A percentile compares a stretch with the other conserved stretches of the same genome.
Conservation (phyloP, 495 filamentous ascomycete species). For the Daldinia childiae region DNA sequence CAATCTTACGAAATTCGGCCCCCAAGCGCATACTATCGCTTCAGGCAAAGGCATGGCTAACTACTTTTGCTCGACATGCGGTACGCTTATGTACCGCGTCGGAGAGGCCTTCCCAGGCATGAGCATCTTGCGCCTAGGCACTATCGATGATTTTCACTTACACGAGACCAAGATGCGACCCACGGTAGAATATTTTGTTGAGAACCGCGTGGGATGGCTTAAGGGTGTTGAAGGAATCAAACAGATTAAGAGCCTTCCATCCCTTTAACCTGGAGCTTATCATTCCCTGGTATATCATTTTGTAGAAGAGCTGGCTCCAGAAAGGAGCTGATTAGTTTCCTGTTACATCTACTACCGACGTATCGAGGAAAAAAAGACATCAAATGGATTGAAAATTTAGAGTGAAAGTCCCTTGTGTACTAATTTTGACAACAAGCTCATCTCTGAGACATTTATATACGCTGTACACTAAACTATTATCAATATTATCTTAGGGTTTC, state of each 20-base stretch:
- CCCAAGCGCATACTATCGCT: conserved; percentile 50
- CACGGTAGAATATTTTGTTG: conserved; percentile 54
- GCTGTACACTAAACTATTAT: neutral
- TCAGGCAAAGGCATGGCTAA: conserved; percentile 63
- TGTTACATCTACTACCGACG: too few species aligned
- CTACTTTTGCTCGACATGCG: conserved; percentile 63
- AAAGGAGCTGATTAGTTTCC: too few species aligned
- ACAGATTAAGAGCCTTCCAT: conserved; percentile 24
- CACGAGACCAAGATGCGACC: conserved; percentile 63
- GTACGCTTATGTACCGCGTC: conserved; percentile 63
- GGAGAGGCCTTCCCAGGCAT: conserved; percentile 48
- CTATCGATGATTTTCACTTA: conserved; percentile 63
- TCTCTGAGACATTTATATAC: neutral
- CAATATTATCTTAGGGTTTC: neutral
- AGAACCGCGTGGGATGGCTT: conserved; percentile 58
- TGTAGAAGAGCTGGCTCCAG: neutral
- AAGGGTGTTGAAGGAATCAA: conserved; percentile 47
- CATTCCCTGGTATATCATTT: neutral
- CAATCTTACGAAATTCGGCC: conserved; percentile 53
- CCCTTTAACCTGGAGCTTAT: neutral
- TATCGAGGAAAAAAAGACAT: neutral
- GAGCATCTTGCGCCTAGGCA: conserved; percentile 62
- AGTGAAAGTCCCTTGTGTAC: neutral
- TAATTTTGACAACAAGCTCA: too few species aligned
- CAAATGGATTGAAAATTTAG: neutral